Base-by-base conservation (phyloP, 352 stramenopile genomes). In the Phytophthora colocasiae region DNA sequence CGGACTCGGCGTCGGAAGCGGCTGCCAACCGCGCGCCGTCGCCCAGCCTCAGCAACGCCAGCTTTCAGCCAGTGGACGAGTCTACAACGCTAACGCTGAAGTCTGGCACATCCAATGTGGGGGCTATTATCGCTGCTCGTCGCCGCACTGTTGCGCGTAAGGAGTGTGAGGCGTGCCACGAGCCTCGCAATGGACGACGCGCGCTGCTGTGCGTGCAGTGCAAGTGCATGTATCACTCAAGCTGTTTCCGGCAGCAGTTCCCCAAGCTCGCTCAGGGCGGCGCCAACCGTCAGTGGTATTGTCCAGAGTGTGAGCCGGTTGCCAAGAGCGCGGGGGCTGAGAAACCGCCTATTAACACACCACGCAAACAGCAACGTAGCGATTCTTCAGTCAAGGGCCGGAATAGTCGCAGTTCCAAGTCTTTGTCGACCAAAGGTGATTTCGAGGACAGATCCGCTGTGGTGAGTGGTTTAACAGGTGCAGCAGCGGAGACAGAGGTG, bases 221-320 rank as follows among this genome's bases (percentile, higher is more conserved):
- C 71, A 92, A 93, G 73, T 80, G 78, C 57, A 93, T 93, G 81
- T 96, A 92, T 47, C 87, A 96, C 75, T 78, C 78, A 32, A 94
- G 83, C 57, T 96, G 87, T 78, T 93, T 89, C 63, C 85, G 87
- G 32, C 87, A 92, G 58, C 81, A 91, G 64, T 92, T 86, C 57
- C 63, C 73, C 27, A 93, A 93, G 54, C 48, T 92, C 12, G 82
- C 87, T 49, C 79, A 80, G 29, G 70, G 77, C 31, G 31, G 31
- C 44, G 71, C 67, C 17, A 77, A 77, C 53, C 89, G 90, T 32
- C 85, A 94, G 53, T 96, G 87, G 87, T 83, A 82, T 63, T 96
- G 87, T 58, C 84, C 82, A 0, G 87, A 96, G 32, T 96, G 87
- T 49, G 87, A 96, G 52, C 75, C 83, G 1, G 57, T 53, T 15